Conservation (phyloP, 495 filamentous ascomycete genomes). For the Hypoxylon crocopeplum region DNA sequence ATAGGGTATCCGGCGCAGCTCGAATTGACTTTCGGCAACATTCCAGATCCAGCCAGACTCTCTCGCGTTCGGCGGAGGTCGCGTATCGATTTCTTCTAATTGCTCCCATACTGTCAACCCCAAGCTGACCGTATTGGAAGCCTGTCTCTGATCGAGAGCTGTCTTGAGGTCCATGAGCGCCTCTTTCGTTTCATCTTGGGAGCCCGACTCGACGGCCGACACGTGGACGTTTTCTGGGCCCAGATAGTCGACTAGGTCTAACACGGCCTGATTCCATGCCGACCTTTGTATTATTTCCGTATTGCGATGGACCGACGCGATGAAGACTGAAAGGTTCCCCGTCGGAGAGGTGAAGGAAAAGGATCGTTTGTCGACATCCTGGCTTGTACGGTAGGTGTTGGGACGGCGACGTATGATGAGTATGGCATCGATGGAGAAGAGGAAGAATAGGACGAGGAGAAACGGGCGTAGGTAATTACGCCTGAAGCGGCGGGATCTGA, state of each 20-base stretch:
- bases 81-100: constrained; percentile 52
- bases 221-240: constrained; percentile 70
- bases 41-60: constrained; percentile 63
- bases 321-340: constrained; percentile 56
- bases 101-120: constrained; percentile 64
- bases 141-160: constrained; percentile 57
- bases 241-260: constrained; percentile 58
- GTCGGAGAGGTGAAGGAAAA: constrained; percentile 12
- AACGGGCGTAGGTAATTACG: constrained; percentile 40
- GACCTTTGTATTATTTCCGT: constrained; percentile 63
- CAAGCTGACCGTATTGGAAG: constrained; percentile 61
- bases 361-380: constrained; percentile 21
- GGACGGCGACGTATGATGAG: constrained; percentile 38
- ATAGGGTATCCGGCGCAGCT: constrained; percentile 71
- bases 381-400: constrained; percentile 33
- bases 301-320: constrained; percentile 73
- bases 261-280: constrained; percentile 66
- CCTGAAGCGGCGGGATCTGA: constrained; percentile 43
- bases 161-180: constrained; percentile 64
- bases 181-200: constrained; percentile 69
- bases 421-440: constrained; percentile 40
- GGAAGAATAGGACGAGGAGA: constrained; percentile 38
- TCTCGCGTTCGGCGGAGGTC: constrained; percentile 52
- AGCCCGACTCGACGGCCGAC: constrained; percentile 72
- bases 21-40: constrained; percentile 54